Conservation (phyloP, 257 asterid genomes). For the Plantago ovata region DNA sequence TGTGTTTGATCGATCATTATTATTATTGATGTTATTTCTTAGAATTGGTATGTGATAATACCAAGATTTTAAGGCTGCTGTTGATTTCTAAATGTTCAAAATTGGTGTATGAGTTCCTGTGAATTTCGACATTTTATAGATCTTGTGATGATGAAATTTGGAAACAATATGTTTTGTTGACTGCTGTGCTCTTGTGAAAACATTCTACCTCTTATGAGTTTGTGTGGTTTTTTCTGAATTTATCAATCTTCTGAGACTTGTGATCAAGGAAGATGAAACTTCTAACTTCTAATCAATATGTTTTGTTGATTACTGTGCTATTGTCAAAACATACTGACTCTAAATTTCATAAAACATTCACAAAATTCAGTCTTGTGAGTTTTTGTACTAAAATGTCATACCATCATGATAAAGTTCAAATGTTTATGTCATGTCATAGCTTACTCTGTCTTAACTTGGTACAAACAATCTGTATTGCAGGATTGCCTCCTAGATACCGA, state of each 20-base stretch:
- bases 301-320: neutral
- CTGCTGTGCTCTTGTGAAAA: neutral
- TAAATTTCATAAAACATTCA: no score
- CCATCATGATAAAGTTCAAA: no score
- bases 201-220: no score
- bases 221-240: neutral
- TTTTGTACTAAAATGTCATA: no score
- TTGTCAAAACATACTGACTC: no score
- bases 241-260: neutral
- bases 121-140: neutral
- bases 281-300: no score
- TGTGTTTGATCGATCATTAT: neutral
- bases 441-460: neutral
- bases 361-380: no score
- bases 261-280: no score
- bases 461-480: slow-evolving; percentile 31
- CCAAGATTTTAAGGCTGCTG: neutral
- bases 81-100: neutral
- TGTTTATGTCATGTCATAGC: no score
- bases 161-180: neutral
- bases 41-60: neutral
- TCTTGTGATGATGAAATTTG: neutral
- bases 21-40: neutral
- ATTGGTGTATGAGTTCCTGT: neutral
- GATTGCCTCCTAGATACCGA: slow-evolving; percentile 88